Evolutionary conservation across 345 rosid genomes (phyloP), one percentile per base, ranked within the genome.

Genomic region (Limnanthes douglasii): DNA sequence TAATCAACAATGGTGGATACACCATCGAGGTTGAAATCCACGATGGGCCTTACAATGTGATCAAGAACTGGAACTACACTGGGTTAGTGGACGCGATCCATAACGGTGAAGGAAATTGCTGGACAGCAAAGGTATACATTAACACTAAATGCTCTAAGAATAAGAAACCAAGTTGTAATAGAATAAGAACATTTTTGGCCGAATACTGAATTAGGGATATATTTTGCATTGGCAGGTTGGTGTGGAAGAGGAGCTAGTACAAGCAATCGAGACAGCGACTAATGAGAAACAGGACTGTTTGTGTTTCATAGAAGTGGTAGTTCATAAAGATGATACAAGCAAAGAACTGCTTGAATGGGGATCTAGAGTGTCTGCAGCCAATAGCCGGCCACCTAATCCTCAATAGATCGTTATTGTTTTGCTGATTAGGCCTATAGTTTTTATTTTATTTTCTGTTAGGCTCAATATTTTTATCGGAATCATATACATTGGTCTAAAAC

Each of bases 51-150:
- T 72, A 76, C 47, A 72, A 72, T 7, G 82, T 66, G 32, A 72
- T 72, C 27, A 72, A 72, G 69, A 72, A 69, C 54, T 76, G 86
- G 86, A 50, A 64, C 64, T 76, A 76, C 65, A 69, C 75, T 5
- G 78, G 32, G 10, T 51, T 69, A 11, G 72, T 72, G 2, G 75
- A 76, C 5, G 81, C 81, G 1, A 65, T 75, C 40, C 65, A 72
- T 30, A 68, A 72, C 15, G 72, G 74, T n/a, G 59, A 72, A 52
- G 81, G 75, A 15, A 69, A 57, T 1, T 69, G 78, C 58, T 77
- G 82, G 86, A 77, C 73, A 1, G 5, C 51, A 14, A 72, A 72
- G 70, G 86, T 71, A 34, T 43, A 13, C 12, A 28, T 1, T n/a
- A 31, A 30, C 23, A 9, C 2, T 7, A 15, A 23, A 4, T 4